Conservation (phyloP, 23 red algal genomes). For the Gracilaria gracilis region DNA sequence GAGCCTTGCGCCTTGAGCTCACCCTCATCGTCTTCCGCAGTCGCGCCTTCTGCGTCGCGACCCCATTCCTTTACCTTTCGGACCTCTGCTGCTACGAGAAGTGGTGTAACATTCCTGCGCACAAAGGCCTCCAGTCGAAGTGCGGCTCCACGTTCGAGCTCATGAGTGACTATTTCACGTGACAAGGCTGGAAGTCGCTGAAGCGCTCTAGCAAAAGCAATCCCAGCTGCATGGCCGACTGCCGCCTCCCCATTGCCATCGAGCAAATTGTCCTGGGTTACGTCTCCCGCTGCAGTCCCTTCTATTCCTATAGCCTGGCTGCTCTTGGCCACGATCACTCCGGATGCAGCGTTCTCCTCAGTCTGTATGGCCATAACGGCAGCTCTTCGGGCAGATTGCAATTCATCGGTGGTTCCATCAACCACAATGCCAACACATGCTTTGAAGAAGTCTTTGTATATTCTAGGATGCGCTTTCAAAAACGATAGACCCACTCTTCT, state of each 20-base stretch:
- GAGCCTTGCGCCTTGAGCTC: constrained; percentile 64
- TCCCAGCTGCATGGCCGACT: constrained; percentile 63
- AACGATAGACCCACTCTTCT: constrained; percentile 55
- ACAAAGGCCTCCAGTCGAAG: constrained; percentile 78
- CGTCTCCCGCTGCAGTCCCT: neutral
- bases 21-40: constrained; percentile 37
- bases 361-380: constrained; percentile 49
- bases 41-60: constrained; percentile 13
- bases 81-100: constrained; percentile 81
- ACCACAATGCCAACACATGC: constrained; percentile 69
- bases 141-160: constrained; percentile 52
- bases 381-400: constrained; percentile 30
- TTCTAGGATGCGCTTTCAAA: constrained; percentile 19
- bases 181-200: constrained; percentile 87
- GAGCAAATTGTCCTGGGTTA: neutral
- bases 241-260: constrained; percentile 24
- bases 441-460: constrained; percentile 59
- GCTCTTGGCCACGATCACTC: constrained; percentile 36
- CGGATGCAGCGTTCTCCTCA: constrained; percentile 50
- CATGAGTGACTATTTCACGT: constrained; percentile 56
- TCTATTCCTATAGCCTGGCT: constrained; percentile 8
- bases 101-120: constrained; percentile 52
- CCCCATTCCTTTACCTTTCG: constrained; percentile 76
- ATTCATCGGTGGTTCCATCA: constrained; percentile 57
- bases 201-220: constrained; percentile 82